A percentile compares a stretch with the other conserved stretches of the same genome.
Evolutionary conservation across 169 alveolate species (phyloP).

Genomic region (Sarcocystis neurona): DNA sequence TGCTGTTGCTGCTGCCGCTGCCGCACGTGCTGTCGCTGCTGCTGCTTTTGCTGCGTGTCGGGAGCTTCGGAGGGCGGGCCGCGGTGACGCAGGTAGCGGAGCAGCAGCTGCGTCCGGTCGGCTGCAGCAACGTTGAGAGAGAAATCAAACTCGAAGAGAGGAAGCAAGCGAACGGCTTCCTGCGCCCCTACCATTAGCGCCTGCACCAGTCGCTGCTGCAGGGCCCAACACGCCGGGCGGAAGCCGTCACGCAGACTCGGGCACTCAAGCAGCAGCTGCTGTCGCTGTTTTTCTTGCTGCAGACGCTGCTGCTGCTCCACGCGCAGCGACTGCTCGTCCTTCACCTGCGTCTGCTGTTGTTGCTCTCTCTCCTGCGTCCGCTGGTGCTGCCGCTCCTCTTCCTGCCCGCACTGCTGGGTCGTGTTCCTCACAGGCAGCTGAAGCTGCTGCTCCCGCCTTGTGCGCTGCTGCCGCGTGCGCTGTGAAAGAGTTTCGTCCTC

Average conservation of each 20-base stretch:
- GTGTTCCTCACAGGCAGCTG: neutral
- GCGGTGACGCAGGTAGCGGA: conserved; percentile 17
- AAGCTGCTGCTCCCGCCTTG: conserved; percentile 22
- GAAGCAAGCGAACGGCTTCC: neutral
- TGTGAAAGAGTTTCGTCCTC: too few species aligned
- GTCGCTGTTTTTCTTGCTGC: neutral
- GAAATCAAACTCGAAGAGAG: neutral
- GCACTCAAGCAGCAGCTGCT: conserved; percentile 34
- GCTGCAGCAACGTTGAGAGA: neutral
- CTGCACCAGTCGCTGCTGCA: conserved; percentile 48
- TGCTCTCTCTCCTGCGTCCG: neutral
- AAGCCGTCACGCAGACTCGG: conserved; percentile 2
- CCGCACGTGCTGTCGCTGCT: too few species aligned
- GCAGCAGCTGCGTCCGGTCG: neutral
- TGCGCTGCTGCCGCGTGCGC: neutral
- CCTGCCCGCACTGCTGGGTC: too few species aligned
- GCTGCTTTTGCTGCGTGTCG: too few species aligned
- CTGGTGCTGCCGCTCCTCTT: too few species aligned
- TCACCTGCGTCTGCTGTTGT: neutral
- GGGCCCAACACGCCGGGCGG: neutral
- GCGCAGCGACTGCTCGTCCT: neutral
- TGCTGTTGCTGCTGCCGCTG: too few species aligned
- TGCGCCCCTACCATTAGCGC: conserved; percentile 7
- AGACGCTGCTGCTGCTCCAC: conserved; percentile 11
- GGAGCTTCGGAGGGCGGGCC: conserved; percentile 32